Evolutionary conservation across 2,329 filamentous ascomycete genomes (phyloP).

Genomic region (Verticillium nonalfalfae): DNA sequence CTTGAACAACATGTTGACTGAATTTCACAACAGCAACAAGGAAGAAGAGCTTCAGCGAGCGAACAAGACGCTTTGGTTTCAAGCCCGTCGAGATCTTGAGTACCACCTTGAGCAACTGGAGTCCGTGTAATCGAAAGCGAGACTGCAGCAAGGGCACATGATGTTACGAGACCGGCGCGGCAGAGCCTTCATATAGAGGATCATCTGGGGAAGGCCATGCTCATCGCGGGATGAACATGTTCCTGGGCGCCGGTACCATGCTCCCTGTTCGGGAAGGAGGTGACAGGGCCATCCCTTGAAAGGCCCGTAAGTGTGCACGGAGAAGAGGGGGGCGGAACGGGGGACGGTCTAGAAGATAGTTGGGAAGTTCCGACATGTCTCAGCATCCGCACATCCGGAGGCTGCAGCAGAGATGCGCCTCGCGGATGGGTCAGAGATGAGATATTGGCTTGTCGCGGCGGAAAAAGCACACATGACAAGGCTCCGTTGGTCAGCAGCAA

Average conservation of each 20-base stretch:
- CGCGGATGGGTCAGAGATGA: not conserved
- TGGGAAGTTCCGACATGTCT: not conserved
- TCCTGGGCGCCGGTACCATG: not conserved
- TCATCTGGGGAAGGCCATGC: not conserved
- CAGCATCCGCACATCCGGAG: not conserved
- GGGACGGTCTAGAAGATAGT: not conserved
- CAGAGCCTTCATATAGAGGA: not conserved
- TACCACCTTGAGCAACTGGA: not conserved
- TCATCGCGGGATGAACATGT: not conserved
- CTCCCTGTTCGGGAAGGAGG: not conserved
- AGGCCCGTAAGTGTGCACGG: not conserved
- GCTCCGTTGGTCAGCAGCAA: not conserved
- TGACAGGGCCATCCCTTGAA: not conserved
- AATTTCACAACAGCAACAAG: not conserved
- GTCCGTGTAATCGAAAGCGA: not conserved
- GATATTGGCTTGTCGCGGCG: not conserved
- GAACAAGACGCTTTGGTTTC: constrained; percentile 14
- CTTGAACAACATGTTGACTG: constrained; percentile 12
- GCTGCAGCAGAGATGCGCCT: not conserved
- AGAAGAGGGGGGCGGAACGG: not conserved
- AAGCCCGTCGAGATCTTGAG: not conserved
- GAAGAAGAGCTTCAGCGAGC: not conserved
- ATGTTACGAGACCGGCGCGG: not conserved
- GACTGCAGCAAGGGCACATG: not conserved
- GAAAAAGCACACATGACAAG: not conserved